Conservation (phyloP, 164 flowering plant genomes). For the Echeveria elegans region DNA sequence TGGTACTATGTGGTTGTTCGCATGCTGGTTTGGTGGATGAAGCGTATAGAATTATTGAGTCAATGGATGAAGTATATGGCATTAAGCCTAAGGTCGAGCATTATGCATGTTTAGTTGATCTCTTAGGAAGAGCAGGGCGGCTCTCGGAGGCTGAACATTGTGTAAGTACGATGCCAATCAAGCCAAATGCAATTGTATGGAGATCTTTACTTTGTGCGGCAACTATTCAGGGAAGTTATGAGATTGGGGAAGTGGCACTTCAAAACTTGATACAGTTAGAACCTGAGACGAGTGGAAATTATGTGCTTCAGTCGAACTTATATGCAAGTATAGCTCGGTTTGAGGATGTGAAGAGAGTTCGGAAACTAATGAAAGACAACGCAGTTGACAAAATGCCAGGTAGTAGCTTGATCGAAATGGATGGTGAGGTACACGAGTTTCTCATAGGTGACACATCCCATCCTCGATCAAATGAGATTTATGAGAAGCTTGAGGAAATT, state of each 20-base stretch:
- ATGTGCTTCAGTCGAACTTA: slow-evolving; percentile 55
- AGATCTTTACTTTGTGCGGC: slow-evolving; percentile 53
- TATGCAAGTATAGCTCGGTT: slow-evolving; percentile 26
- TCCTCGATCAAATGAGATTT: slow-evolving; percentile 17
- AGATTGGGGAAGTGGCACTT: slow-evolving; percentile 39
- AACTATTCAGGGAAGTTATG: slow-evolving; percentile 39
- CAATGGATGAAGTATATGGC: slow-evolving; percentile 33
- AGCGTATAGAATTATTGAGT: slow-evolving; percentile 31
- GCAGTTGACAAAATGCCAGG: slow-evolving; percentile 34
- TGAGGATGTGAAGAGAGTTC: slow-evolving; percentile 28
- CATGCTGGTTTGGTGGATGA: slow-evolving; percentile 50
- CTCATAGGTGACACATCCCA: slow-evolving; percentile 26
- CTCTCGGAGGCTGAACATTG: slow-evolving; percentile 35
- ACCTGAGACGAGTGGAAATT: slow-evolving; percentile 52
- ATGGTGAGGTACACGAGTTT: slow-evolving; percentile 32
- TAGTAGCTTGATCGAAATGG: slow-evolving; percentile 28
- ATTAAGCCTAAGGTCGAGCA: slow-evolving; percentile 52
- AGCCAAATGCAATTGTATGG: slow-evolving; percentile 57
- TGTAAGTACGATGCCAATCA: slow-evolving; percentile 39
- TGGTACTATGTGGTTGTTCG: slow-evolving; percentile 41
- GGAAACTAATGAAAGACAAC: slow-evolving; percentile 32
- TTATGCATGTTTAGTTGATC: slow-evolving; percentile 56
- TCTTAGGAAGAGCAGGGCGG: slow-evolving; percentile 51
- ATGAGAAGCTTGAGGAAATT: slow-evolving; percentile 27
- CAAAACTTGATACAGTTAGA: slow-evolving; percentile 35